A percentile compares a stretch with the other conserved stretches of the same genome.
phyloP scores from a whole-genome alignment of 78 protist species.

The Dictyostelium capitatum region DNA sequence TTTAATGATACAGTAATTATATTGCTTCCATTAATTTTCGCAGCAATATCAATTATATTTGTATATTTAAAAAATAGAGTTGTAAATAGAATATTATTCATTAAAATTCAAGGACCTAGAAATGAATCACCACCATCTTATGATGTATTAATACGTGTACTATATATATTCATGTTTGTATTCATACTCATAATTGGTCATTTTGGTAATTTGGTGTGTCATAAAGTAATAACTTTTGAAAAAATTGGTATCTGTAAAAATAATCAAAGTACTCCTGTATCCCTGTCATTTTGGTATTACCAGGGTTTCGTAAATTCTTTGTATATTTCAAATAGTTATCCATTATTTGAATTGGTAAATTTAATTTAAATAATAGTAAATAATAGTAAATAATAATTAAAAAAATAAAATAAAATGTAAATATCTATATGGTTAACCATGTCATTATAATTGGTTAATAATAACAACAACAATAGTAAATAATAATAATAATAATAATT shows the following conservation, averaged over 20 bases:
- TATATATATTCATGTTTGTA: constrained; percentile 10
- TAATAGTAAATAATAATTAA: background rate
- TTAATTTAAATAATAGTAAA: background rate
- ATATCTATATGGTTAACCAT: too few species aligned
- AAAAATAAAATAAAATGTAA: too few species aligned
- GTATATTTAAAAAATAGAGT: background rate
- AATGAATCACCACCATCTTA: background rate
- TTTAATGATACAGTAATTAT: background rate
- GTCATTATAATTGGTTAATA: too few species aligned
- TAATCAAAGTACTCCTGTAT: too few species aligned
- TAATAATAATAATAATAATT: too few species aligned
- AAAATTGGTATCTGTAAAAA: constrained; percentile 1
- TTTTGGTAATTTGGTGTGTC: constrained; percentile 3
- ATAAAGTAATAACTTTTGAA: background rate
- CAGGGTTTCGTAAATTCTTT: background rate
- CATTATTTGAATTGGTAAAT: constrained; percentile 3
- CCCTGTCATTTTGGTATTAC: constrained; percentile 1
- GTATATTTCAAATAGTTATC: background rate
- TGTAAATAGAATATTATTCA: background rate
- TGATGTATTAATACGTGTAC: background rate
- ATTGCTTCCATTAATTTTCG: background rate
- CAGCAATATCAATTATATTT: background rate
- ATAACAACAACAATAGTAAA: too few species aligned
- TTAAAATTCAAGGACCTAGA: background rate
- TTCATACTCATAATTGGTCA: background rate